Conservation (phyloP, 2,329 filamentous ascomycete genomes). For the Hypocreales sp. region DNA sequence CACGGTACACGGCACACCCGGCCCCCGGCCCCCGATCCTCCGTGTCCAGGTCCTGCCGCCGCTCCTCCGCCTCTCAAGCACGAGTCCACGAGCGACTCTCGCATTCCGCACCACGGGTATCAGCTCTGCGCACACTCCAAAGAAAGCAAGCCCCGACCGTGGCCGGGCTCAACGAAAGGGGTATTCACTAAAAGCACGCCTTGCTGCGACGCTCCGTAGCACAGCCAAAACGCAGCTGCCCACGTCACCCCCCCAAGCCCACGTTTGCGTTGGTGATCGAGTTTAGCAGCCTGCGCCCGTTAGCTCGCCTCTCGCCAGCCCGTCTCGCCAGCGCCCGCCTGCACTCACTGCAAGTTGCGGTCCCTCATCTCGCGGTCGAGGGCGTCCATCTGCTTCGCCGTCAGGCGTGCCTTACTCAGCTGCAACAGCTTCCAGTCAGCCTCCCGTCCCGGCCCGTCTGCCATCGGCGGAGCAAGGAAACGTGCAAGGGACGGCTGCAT, state of each 20-base stretch:
- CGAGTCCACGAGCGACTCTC: no score
- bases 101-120: no score
- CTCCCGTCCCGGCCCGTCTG: not conserved
- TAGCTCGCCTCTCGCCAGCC: not conserved
- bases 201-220: constrained; percentile 2
- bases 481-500: constrained; percentile 15
- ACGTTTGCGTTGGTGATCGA: constrained; percentile 10
- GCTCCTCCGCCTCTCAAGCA: no score
- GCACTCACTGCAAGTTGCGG: constrained; percentile 30
- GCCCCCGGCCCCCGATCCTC: no score
- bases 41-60: no score
- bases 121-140: no score
- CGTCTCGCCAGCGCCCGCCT: not conserved
- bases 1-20: no score
- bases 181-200: no score
- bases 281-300: constrained; percentile 6
- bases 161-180: no score
- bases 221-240: not conserved
- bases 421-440: constrained; percentile 8
- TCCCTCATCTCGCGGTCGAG: constrained; percentile 42
- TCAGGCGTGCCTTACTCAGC: constrained; percentile 28
- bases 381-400: constrained; percentile 32
- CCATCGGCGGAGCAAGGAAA: constrained; percentile 5
- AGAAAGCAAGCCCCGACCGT: no score
- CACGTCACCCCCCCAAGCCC: constrained; percentile 4